Conservation (phyloP, 805 yeast genomes). For the Sungouiozyma ichnusensis region DNA sequence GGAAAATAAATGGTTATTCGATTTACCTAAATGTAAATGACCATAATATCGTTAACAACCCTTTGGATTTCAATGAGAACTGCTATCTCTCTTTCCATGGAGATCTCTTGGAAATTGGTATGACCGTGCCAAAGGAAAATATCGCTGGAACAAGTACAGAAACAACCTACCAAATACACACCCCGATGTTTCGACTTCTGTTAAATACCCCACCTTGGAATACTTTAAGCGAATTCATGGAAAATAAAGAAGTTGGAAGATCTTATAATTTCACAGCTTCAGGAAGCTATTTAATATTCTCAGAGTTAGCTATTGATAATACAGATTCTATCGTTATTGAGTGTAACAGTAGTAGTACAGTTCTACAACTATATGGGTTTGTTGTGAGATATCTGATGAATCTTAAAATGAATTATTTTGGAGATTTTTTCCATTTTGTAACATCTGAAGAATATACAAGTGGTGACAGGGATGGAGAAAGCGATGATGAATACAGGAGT, state of each 20-base stretch:
- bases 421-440: slow-evolving; percentile 70
- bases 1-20: slow-evolving; percentile 50
- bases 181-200: slow-evolving; percentile 51
- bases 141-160: slow-evolving; percentile 42
- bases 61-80: slow-evolving; percentile 74
- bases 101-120: slow-evolving; percentile 35
- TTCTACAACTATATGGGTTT: slow-evolving; percentile 69
- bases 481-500: slow-evolving; percentile 4
- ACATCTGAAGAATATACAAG: slow-evolving; percentile 73
- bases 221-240: slow-evolving; percentile 63
- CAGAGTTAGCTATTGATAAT: slow-evolving; percentile 49
- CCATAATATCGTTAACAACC: slow-evolving; percentile 78
- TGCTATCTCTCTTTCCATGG: slow-evolving; percentile 69
- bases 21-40: slow-evolving; percentile 76
- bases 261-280: slow-evolving; percentile 48
- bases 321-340: slow-evolving; percentile 61
- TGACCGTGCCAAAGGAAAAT: slow-evolving; percentile 50
- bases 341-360: slow-evolving; percentile 54
- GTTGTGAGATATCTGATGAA: slow-evolving; percentile 64
- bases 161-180: slow-evolving; percentile 39
- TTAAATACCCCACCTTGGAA: slow-evolving; percentile 89
- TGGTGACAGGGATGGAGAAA: slow-evolving; percentile 4
- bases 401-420: slow-evolving; percentile 81
- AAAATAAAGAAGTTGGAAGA: slow-evolving; percentile 53
- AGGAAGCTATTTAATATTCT: slow-evolving; percentile 58